Percentiles rank a stretch among this genome's conserved stretches.
phyloP scores from a whole-genome alignment of 768 basidiomycete species.

The Leccinellum rugosiceps region DNA sequence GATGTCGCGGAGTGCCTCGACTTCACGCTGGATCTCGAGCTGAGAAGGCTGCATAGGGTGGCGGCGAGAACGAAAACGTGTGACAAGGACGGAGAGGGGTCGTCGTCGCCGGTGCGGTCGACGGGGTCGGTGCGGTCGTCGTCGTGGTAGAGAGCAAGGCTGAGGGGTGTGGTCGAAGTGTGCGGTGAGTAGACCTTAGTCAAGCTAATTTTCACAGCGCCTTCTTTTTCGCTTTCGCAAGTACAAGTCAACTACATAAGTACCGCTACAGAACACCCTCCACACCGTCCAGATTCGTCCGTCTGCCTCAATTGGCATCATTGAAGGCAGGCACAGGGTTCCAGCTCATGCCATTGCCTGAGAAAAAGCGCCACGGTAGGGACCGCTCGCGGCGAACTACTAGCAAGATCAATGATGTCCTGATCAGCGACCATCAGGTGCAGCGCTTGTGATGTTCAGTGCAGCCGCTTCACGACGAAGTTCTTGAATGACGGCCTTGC shows the following conservation, averaged over 20 bases:
- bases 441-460: slow-evolving; percentile 27
- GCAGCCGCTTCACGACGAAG: slow-evolving; percentile 66
- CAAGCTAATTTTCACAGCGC: slow-evolving; percentile 14
- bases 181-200: slow-evolving; percentile 1
- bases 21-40: slow-evolving; percentile 84
- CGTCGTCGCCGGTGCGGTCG: slow-evolving; percentile 9
- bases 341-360: background rate
- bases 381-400: background rate
- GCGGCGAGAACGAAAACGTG: slow-evolving; percentile 11
- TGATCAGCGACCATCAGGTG: slow-evolving; percentile 26
- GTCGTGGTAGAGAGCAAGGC: background rate
- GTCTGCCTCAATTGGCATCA: slow-evolving; percentile 7
- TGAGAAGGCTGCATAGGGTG: slow-evolving; percentile 67
- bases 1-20: slow-evolving; percentile 81
- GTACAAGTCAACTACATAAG: slow-evolving; percentile 3
- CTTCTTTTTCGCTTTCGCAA: background rate
- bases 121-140: slow-evolving; percentile 6
- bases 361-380: background rate
- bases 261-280: slow-evolving; percentile 16
- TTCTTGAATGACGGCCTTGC: slow-evolving; percentile 80
- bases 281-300: slow-evolving; percentile 19
- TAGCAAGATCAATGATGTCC: background rate
- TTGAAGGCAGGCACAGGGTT: slow-evolving; percentile 11
- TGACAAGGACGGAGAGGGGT: slow-evolving; percentile 5
- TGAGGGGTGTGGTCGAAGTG: background rate